A percentile compares a stretch with the other conserved stretches of the same genome.
These are phyloP conservation scores for Xanthoconium purpureum DNA, from an alignment of 768 basidiomycete genomes.

Conservation along the genomic window DNA sequence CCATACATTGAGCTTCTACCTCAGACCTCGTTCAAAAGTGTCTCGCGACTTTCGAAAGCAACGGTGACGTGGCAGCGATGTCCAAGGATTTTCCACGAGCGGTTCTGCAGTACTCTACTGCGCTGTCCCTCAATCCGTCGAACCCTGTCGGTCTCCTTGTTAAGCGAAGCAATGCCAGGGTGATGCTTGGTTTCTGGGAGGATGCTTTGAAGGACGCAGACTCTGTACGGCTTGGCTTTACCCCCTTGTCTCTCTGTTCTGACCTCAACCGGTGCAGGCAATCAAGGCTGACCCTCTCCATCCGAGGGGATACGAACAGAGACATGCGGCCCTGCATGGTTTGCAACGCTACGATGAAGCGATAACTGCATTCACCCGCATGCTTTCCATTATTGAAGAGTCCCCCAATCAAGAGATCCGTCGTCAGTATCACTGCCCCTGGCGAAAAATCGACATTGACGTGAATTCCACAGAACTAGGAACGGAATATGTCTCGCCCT, in stretches of 20 bases:
- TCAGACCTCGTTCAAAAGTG: neutral
- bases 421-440: no score
- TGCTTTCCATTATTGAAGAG: no score
- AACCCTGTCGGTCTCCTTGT: neutral
- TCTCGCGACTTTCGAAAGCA: neutral
- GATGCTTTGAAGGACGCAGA: neutral
- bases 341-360: no score
- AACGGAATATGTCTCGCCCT: no score
- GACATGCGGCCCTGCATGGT: no score
- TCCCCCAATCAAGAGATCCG: no score
- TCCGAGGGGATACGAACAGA: neutral
- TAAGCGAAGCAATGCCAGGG: constrained; percentile 1
- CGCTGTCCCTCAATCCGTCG: neutral
- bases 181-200: neutral
- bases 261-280: neutral
- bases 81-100: neutral
- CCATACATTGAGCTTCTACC: neutral
- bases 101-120: neutral
- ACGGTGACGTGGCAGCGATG: neutral
- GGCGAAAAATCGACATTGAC: no score
- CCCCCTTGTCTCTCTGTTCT: no score
- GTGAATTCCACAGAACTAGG: no score
- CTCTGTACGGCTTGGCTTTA: neutral
- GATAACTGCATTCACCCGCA: no score
- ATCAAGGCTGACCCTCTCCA: neutral